Base-by-base conservation (phyloP, 805 yeast genomes). In the Maudiozyma bulderi region DNA sequence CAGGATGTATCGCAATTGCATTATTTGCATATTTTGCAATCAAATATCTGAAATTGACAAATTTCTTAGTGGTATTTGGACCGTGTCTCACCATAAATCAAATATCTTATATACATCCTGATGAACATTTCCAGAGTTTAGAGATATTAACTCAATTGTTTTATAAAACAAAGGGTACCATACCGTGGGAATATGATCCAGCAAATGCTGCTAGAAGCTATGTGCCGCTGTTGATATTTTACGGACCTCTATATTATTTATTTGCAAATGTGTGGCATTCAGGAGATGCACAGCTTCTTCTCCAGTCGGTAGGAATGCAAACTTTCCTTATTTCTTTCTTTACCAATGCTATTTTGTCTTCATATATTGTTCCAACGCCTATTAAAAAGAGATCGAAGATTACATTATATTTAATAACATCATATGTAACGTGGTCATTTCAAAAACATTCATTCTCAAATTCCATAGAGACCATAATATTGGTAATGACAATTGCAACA, bases 391-490 rank as follows among this genome's bases (percentile, higher is more conserved):
- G 38, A 29, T 34, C 37, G 3, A 33, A 39, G 35, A 26, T 41
- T 3, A 14, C 15, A n/a, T 43, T 47, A 47, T 68, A 75, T 42
- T 67, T 74, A n/a, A 67, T 72, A 33, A 71, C 79, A 1, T 77
- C 82, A 2, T 91, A 86, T 59, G 74, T 88, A 33, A 82, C 95
- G 0, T 73, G 87, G 70, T 78, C 82, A 0, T 82, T 82, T 57
- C 98, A 93, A 61, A 73, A 86, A 0, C 97, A 89, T 61, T 81
- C 95, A 0, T 86, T 93, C 57, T 86, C 96, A n/a, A 93, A 93
- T 61, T 78, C 89, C 26, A 59, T 86, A 1, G 99, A 93, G 62
- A 84, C 86, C 0, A 38, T 63, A 68, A 48, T 61, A 29, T 52
- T 61, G 70, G 73, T 51, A 57, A 50, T 50, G 68, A 77, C 40